Percentiles rank a stretch among this genome's conserved stretches.
Evolutionary conservation across 495 filamentous ascomycete species (phyloP).

Genomic region (Penicillium argentinense): DNA sequence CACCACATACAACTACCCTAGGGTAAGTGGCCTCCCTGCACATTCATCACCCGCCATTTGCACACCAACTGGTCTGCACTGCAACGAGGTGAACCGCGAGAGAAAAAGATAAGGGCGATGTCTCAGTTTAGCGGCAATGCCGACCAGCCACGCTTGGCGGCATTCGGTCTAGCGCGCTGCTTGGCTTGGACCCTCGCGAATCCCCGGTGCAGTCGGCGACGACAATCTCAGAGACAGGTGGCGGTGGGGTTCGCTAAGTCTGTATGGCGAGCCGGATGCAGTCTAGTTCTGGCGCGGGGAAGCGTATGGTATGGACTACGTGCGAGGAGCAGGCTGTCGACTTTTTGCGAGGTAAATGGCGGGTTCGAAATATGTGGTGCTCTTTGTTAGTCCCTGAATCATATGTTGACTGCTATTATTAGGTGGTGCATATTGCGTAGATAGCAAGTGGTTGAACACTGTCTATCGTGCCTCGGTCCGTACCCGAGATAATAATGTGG

Average conservation of each 20-base stretch:
- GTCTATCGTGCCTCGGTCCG: too few relatives aligned
- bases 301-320: too few relatives aligned
- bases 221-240: background rate
- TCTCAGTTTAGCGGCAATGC: conserved; percentile 11
- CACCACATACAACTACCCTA: background rate
- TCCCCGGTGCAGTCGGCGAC: background rate
- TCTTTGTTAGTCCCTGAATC: too few relatives aligned
- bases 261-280: background rate
- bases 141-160: conserved; percentile 16
- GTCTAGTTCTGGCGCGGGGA: too few relatives aligned
- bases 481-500: too few relatives aligned
- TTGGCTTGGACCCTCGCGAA: conserved; percentile 3
- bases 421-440: too few relatives aligned
- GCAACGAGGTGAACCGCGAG: conserved; percentile 5
- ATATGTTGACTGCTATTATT: too few relatives aligned
- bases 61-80: conserved; percentile 4
- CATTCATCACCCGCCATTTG: background rate
- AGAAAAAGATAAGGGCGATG: conserved; percentile 1
- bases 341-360: too few relatives aligned
- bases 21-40: background rate
- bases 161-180: conserved; percentile 10
- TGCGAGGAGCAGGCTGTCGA: too few relatives aligned
- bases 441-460: too few relatives aligned
- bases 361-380: too few relatives aligned
- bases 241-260: background rate